Evolutionary conservation across 192 early-diverging fungal genomes (phyloP), one percentile per base, ranked within the genome.

Genomic region (Linnemannia zychae): DNA sequence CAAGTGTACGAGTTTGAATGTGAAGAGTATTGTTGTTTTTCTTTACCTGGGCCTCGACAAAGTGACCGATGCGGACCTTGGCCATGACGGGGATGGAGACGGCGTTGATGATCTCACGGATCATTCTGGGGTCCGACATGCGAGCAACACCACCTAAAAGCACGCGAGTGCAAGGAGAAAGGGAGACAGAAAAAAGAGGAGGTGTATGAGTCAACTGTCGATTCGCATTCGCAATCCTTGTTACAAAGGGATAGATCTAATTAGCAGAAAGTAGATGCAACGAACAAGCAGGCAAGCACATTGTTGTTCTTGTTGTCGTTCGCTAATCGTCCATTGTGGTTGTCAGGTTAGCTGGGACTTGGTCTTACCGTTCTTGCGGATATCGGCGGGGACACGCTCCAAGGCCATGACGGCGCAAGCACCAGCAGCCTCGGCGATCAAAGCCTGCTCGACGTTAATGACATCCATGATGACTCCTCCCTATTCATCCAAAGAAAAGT

Each of bases 381-480:
- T 99, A 90, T 99, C 98, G 74, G 98, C 98, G 28, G 98, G 98
- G 15, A 99, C 98, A 80, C 97, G 95, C 89, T 98, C 97, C 77
- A 99, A 91, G 22, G 97, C 98, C 97, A 99, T 98, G 75, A 99
- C 98, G 75, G 97, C 98, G 77, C 94, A 95, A 52, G 98, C 98
- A 86, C 98, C 98, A 71, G 98, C 98, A 76, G 96, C 95, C 87
- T 98, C 97, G 69, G 98, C 98, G 83, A 99, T 99, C 52, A 96
- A 90, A 22, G 98, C 98, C 90, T 99, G 98, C 87, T 99, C 97
- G 70, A 94, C 96, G 84, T 99, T 96, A 79, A 98, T 93, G 20
- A 99, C 98, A 89, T 99, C 98, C 97, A 99, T 99, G 88, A 99
- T 99, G 24, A 99, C 98, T 76, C 99, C 99, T 72, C 97, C 97